Evolutionary conservation across 2,329 filamentous ascomycete species (phyloP).

Genomic region (Aspergillus floridensis): DNA sequence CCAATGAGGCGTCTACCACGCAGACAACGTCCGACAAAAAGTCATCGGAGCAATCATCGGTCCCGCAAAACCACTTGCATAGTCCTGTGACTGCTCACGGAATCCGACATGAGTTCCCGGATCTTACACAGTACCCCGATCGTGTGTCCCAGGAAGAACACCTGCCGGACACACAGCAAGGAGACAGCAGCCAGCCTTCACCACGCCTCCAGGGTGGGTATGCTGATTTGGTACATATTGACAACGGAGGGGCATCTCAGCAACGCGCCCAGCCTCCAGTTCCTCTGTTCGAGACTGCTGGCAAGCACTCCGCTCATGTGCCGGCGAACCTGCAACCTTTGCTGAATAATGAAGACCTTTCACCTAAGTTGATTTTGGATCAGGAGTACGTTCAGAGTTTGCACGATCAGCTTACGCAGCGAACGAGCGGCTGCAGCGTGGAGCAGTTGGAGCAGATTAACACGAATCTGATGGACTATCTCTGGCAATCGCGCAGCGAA

Average conservation of each 20-base stretch:
- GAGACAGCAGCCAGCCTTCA: slow-evolving; percentile 35
- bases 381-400: slow-evolving; percentile 55
- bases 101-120: slow-evolving; percentile 49
- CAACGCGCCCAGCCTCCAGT: slow-evolving; percentile 38
- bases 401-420: slow-evolving; percentile 61
- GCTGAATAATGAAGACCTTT: slow-evolving; percentile 32
- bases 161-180: slow-evolving; percentile 63
- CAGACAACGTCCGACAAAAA: slow-evolving; percentile 77
- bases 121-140: slow-evolving; percentile 51
- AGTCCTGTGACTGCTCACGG: slow-evolving; percentile 47
- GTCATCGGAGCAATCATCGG: slow-evolving; percentile 71
- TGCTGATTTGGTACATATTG: slow-evolving; percentile 21
- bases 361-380: slow-evolving; percentile 43
- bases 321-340: slow-evolving; percentile 33
- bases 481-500: slow-evolving; percentile 76
- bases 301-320: slow-evolving; percentile 24
- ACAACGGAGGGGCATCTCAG: slow-evolving; percentile 39
- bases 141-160: slow-evolving; percentile 57
- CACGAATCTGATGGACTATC: slow-evolving; percentile 81
- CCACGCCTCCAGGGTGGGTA: slow-evolving; percentile 27
- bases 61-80: slow-evolving; percentile 67
- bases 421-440: slow-evolving; percentile 75
- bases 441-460: slow-evolving; percentile 96
- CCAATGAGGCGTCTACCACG: slow-evolving; percentile 89
- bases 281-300: slow-evolving; percentile 39